A percentile compares a stretch with the other conserved stretches of the same genome.
Evolutionary conservation across 2,329 filamentous ascomycete species (phyloP).

Genomic region (Neofusicoccum sp.): DNA sequence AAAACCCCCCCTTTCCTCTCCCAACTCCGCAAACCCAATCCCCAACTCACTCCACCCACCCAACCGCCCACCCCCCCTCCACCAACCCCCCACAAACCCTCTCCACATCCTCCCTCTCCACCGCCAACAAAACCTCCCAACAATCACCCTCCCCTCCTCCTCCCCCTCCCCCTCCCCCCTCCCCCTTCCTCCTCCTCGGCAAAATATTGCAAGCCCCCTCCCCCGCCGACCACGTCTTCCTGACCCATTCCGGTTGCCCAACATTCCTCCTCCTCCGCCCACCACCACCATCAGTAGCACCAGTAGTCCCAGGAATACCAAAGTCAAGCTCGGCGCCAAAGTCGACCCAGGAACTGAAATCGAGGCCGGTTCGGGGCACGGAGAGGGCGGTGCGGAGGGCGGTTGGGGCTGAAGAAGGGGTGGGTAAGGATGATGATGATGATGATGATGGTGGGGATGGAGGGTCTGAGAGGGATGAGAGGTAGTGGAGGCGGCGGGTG

Average conservation of each 20-base stretch:
- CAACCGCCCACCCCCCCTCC: neutral
- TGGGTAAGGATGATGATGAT: neutral
- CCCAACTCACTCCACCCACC: neutral
- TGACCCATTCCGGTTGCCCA: neutral
- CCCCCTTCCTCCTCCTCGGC: neutral
- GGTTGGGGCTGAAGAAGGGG: no score
- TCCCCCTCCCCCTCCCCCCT: neutral
- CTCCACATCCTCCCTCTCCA: neutral
- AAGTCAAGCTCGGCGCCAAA: neutral
- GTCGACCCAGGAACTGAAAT: slow-evolving; percentile 6
- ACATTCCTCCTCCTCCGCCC: no score
- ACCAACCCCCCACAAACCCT: neutral
- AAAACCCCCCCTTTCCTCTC: no score
- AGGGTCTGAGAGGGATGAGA: neutral
- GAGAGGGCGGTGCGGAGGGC: neutral
- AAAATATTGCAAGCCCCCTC: neutral
- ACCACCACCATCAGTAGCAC: neutral
- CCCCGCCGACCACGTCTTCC: neutral
- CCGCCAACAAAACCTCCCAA: neutral
- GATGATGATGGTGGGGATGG: neutral
- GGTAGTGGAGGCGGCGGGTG: neutral
- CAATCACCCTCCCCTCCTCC: neutral
- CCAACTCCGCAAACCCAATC: no score
- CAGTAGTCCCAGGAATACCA: neutral
- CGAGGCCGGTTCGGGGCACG: neutral